phyloP scores from a whole-genome alignment of 495 filamentous ascomycete genomes.

The Talaromyces borbonicus region DNA sequence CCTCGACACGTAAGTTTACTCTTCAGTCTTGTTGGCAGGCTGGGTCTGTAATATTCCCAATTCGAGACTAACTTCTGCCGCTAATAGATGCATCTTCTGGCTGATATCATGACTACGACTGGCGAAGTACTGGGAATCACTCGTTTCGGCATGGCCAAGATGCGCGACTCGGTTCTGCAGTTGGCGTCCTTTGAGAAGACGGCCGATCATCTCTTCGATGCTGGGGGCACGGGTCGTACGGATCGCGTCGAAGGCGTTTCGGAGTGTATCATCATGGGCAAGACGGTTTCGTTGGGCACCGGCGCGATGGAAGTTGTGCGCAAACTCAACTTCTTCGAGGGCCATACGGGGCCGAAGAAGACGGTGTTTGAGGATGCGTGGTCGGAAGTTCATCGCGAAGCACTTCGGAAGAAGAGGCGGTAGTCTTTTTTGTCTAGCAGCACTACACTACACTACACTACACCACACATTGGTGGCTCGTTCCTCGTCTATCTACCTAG shows the following conservation, averaged over 20 bases:
- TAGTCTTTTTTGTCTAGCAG: not conserved
- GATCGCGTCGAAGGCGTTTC: conserved; percentile 87
- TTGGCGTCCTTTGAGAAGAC: conserved; percentile 98
- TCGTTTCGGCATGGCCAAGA: conserved; percentile 91
- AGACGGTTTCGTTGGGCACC: conserved; percentile 82
- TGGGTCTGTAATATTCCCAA: too few species aligned
- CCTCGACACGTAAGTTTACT: conserved; percentile 55
- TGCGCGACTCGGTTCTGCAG: conserved; percentile 90
- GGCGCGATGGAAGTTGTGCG: conserved; percentile 85
- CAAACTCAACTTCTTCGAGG: conserved; percentile 54
- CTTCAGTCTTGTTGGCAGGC: too few species aligned
- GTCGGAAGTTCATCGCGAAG: conserved; percentile 13
- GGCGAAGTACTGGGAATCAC: conserved; percentile 97
- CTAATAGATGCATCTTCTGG: conserved; percentile 72
- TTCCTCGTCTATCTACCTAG: too few species aligned
- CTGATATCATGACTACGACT: conserved; percentile 99
- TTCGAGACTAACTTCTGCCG: not conserved
- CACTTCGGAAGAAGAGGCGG: not conserved
- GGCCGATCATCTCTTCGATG: conserved; percentile 93
- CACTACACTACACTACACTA: not conserved
- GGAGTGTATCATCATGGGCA: conserved; percentile 98
- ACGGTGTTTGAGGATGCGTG: conserved; percentile 73
- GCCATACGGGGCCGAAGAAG: conserved; percentile 51
- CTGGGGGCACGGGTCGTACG: conserved; percentile 77
- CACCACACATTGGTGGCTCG: not conserved